These are phyloP conservation scores for Mycena rebaudengoi DNA, from an alignment of 768 basidiomycete genomes.

Conservation along the genomic window DNA sequence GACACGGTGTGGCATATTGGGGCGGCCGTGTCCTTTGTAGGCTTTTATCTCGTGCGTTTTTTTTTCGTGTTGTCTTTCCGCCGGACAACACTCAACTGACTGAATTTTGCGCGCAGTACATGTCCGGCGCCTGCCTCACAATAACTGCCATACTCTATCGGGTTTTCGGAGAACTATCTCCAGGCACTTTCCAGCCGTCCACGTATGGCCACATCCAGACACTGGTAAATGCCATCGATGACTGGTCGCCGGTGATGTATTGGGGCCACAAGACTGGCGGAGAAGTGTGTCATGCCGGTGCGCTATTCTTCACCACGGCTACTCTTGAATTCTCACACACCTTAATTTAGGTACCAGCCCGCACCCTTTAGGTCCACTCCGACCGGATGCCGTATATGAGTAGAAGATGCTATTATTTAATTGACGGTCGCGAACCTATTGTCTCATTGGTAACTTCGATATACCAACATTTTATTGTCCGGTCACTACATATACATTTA, in stretches of 20 bases:
- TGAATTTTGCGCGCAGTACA: not conserved
- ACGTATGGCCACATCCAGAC: constrained; percentile 45
- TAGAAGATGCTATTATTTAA: too few species aligned
- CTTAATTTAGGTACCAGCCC: not conserved
- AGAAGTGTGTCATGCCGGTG: constrained; percentile 8
- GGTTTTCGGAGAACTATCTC: not conserved
- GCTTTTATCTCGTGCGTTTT: not conserved
- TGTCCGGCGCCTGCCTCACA: not conserved
- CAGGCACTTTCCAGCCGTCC: constrained; percentile 31
- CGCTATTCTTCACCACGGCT: not conserved
- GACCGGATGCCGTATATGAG: not conserved
- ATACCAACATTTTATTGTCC: too few species aligned
- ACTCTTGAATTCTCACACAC: not conserved
- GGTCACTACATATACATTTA: too few species aligned
- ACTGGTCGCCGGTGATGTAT: constrained; percentile 40
- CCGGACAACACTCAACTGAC: not conserved
- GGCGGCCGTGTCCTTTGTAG: not conserved
- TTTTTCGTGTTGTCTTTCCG: not conserved
- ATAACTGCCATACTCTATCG: not conserved
- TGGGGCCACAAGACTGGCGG: constrained; percentile 32
- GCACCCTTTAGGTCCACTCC: not conserved
- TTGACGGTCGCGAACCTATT: too few species aligned
- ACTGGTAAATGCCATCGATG: constrained; percentile 43
- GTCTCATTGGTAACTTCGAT: too few species aligned
- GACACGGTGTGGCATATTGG: not conserved